These are phyloP conservation scores for Extremus antarcticus DNA, from an alignment of 495 filamentous ascomycete species.

Conservation along the genomic window DNA sequence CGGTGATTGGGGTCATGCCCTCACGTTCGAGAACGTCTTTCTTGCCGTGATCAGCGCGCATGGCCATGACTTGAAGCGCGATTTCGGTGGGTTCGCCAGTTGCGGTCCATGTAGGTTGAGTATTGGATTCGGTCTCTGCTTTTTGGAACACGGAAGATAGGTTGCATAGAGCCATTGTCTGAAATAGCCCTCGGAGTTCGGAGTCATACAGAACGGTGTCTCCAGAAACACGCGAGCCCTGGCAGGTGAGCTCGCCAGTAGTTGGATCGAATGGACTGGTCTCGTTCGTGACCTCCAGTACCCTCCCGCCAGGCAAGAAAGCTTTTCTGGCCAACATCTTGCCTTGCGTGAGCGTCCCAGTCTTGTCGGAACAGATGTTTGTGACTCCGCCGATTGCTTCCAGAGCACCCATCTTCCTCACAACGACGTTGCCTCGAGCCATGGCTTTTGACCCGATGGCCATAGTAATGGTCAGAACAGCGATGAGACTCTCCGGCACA, in stretches of 20 bases:
- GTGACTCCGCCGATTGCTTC: constrained; percentile 52
- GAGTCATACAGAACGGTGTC: constrained; percentile 18
- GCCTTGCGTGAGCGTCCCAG: constrained; percentile 51
- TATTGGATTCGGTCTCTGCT: background rate
- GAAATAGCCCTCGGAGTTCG: constrained; percentile 25
- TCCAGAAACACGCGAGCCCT: constrained; percentile 13
- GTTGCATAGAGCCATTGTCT: constrained; percentile 24
- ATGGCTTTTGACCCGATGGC: constrained; percentile 63
- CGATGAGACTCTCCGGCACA: constrained; percentile 64
- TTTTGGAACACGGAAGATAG: constrained; percentile 15
- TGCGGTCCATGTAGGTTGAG: constrained; percentile 32
- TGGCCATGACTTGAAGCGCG: constrained; percentile 41
- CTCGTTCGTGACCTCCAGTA: constrained; percentile 19
- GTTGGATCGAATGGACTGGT: constrained; percentile 22
- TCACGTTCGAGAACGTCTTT: constrained; percentile 37
- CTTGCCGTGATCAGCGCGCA: constrained; percentile 38
- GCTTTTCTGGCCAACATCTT: constrained; percentile 47
- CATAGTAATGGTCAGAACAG: constrained; percentile 65
- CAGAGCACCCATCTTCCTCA: constrained; percentile 53
- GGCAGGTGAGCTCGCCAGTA: constrained; percentile 21
- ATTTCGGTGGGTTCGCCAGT: constrained; percentile 46
- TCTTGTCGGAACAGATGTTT: constrained; percentile 53
- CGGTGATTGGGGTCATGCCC: constrained; percentile 31
- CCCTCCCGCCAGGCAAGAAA: constrained; percentile 29
- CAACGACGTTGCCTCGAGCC: constrained; percentile 58